Evolutionary conservation across 352 stramenopile genomes (phyloP), one percentile per base, ranked within the genome.

Genomic region (Peronospora destructor): DNA sequence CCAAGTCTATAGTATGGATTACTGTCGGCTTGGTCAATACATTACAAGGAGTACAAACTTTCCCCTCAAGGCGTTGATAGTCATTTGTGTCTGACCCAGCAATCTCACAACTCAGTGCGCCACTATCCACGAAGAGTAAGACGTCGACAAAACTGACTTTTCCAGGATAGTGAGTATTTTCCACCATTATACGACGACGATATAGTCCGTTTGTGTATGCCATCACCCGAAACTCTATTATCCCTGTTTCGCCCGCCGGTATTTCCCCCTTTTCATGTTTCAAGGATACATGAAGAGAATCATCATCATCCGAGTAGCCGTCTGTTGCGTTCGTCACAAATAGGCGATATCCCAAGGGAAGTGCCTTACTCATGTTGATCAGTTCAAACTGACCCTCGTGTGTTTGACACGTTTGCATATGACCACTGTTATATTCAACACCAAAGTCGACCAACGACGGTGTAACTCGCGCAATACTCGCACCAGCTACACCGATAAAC

Each of bases 401-500:
- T 10, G 62, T 72, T 46, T 75, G 60, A 26, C 69, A 67, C 8
- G 51, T 66, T 54, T 76, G 57, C 30, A 66, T 49, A 14, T 54
- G 62, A 11, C 65, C 68, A n/a, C 61, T 56, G n/a, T 79, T 85
- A 16, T 67, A 62, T 50, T 94, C 84, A 26, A 89, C 77, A 6
- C 78, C 75, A 55, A 94, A 92, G 37, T 94, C 78, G 25, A 94
- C 76, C 26, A 63, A 56, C 1, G 56, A 67, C 35, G 82, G 78
- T 14, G 61, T 68, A 29, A 94, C 80, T 38, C 73, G 71, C 8
- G 76, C 73, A 35, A 93, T 64, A 71, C 84, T 94, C 6, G 74
- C 78, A 33, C 84, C 84, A 40, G 82, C 82, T 23, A 92, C 64
- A 28, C 80, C 82, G 29, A 91, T 68, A 76, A 94, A 94, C 53